These are phyloP conservation scores for Quercus mongolica DNA, from an alignment of 306 rosid species.

Conservation along the genomic window DNA sequence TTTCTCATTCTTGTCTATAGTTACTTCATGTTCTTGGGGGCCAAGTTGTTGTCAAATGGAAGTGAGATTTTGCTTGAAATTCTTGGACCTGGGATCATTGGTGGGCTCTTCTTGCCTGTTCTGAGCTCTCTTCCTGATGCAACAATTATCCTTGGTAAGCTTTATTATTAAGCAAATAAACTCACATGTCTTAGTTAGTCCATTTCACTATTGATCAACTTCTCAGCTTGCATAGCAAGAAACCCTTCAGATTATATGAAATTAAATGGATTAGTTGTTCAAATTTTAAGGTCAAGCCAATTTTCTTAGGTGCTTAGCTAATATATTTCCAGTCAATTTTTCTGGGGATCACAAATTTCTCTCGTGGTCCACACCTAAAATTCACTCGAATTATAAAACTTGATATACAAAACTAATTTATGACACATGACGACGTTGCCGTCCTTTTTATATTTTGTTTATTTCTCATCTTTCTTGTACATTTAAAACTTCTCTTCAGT, in stretches of 20 bases:
- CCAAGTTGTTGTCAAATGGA: conserved; percentile 36
- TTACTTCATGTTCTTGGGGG: conserved; percentile 45
- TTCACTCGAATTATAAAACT: not conserved
- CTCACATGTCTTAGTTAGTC: not conserved
- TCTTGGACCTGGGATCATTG: conserved; percentile 48
- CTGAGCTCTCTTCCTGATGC: conserved; percentile 49
- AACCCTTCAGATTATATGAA: no score
- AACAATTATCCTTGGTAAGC: conserved; percentile 44
- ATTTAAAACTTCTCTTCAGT: not conserved
- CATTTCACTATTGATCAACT: not conserved
- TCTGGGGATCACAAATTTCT: not conserved
- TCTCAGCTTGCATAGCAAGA: no score
- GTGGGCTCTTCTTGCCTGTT: conserved; percentile 44
- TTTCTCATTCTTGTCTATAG: conserved; percentile 45
- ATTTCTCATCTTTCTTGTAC: not conserved
- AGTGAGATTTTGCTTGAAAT: conserved; percentile 51
- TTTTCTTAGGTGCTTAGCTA: not conserved
- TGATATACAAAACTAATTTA: not conserved
- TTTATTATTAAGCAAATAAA: not conserved
- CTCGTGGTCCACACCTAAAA: not conserved
- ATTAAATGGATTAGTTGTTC: not conserved
- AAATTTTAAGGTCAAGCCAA: not conserved
- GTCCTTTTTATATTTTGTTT: not conserved
- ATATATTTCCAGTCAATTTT: no score
- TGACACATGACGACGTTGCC: not conserved